These are phyloP conservation scores for Ascochyta pisi DNA, from an alignment of 2,329 filamentous ascomycete species.

Conservation along the genomic window DNA sequence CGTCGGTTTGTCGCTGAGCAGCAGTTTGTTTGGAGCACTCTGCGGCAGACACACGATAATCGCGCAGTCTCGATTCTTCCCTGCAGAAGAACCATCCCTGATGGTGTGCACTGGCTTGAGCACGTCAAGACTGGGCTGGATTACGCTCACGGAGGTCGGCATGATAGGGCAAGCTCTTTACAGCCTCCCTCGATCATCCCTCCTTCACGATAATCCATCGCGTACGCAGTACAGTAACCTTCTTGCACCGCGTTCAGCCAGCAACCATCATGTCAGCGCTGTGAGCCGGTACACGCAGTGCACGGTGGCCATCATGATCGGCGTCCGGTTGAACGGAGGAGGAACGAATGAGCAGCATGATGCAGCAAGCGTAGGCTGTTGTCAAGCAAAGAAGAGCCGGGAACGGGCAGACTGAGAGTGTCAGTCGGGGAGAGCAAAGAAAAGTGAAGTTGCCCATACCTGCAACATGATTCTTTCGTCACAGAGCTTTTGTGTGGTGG, in stretches of 20 bases:
- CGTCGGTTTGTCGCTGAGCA: constrained; percentile 14
- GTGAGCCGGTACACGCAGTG: not conserved
- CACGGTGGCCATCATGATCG: too few species aligned
- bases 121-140: constrained; percentile 15
- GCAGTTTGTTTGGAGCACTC: constrained; percentile 1
- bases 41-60: constrained; percentile 7
- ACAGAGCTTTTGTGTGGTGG: too few species aligned
- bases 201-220: not conserved
- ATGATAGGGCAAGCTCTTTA: constrained; percentile 7
- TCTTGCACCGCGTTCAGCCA: too few species aligned
- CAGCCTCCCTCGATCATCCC: not conserved
- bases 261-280: not conserved
- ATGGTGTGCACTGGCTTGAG: constrained; percentile 11
- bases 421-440: too few species aligned
- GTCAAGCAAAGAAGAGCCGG: not conserved
- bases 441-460: too few species aligned
- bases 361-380: not conserved
- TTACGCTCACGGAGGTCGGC: constrained; percentile 3
- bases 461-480: too few species aligned
- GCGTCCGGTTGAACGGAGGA: not conserved
- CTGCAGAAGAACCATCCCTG: not conserved
- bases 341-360: not conserved
- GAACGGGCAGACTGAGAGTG: too few species aligned
- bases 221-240: not conserved
- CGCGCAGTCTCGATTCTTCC: constrained; percentile 9